A percentile compares a stretch with the other conserved stretches of the same genome.
These are phyloP conservation scores for Luffa aegyptiaca DNA, from an alignment of 306 rosid genomes.

Conservation along the genomic window DNA sequence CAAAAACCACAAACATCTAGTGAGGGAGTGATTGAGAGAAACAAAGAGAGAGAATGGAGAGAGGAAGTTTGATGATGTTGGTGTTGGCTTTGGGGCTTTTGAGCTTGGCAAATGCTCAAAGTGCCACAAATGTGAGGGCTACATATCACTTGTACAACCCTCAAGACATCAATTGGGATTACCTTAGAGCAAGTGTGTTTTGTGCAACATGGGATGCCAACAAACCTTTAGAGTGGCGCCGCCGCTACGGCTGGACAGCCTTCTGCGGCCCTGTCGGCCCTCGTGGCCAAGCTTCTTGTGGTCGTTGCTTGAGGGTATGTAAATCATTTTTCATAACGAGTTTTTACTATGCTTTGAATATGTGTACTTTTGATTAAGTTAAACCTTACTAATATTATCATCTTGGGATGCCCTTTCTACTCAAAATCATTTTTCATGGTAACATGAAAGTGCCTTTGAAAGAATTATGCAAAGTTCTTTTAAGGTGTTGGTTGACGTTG, in stretches of 20 bases:
- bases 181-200: constrained; percentile 2
- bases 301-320: constrained; percentile 38
- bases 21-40: background rate
- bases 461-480: background rate
- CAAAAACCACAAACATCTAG: background rate
- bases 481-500: too few relatives aligned
- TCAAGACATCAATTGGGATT: constrained; percentile 21
- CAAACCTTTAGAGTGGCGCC: constrained; percentile 39
- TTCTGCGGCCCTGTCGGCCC: constrained; percentile 53
- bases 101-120: constrained; percentile 1
- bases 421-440: too few relatives aligned
- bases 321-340: background rate
- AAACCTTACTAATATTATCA: too few relatives aligned
- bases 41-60: background rate
- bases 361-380: too few relatives aligned
- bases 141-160: constrained; percentile 29
- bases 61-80: background rate
- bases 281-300: constrained; percentile 31
- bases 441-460: too few relatives aligned
- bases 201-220: constrained; percentile 11
- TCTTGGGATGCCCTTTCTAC: too few relatives aligned
- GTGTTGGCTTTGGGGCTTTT: background rate
- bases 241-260: constrained; percentile 49
- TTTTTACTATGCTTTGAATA: background rate
- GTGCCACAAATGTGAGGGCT: constrained; percentile 3